Percentiles rank a stretch among this genome's conserved stretches.
These are phyloP conservation scores for Diutina rugosa DNA, from an alignment of 1,139 yeast genomes.

Conservation along the genomic window DNA sequence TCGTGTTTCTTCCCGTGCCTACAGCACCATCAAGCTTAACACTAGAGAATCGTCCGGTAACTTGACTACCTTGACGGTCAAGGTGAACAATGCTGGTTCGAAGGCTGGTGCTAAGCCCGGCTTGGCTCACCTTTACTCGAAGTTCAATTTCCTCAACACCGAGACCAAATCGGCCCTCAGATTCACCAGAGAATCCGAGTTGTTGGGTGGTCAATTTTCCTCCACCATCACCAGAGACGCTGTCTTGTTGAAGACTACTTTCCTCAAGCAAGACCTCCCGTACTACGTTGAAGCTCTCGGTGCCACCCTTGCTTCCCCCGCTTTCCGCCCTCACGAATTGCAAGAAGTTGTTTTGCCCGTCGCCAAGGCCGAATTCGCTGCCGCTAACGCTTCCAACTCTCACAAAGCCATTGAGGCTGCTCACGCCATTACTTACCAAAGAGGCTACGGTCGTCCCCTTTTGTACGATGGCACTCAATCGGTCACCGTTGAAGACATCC, in stretches of 20 bases:
- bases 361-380: conserved; percentile 43
- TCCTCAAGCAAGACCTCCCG: conserved; percentile 82
- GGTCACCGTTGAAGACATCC: conserved; percentile 53
- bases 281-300: conserved; percentile 83
- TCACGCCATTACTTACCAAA: conserved; percentile 74
- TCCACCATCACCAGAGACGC: conserved; percentile 73
- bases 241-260: conserved; percentile 65
- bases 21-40: conserved; percentile 35
- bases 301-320: conserved; percentile 58
- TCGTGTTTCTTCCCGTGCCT: conserved; percentile 33
- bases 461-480: conserved; percentile 53
- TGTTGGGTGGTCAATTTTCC: conserved; percentile 73
- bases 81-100: conserved; percentile 73
- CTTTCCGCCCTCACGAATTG: conserved; percentile 74
- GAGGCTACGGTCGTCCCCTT: conserved; percentile 80
- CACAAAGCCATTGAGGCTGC: conserved; percentile 66
- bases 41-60: conserved; percentile 45
- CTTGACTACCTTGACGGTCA: conserved; percentile 56
- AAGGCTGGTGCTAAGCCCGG: conserved; percentile 66
- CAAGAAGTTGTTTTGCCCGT: conserved; percentile 73
- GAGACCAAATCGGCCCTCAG: conserved; percentile 78
- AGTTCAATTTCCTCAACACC: conserved; percentile 80
- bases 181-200: conserved; percentile 88
- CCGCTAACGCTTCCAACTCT: conserved; percentile 37
- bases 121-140: conserved; percentile 71